A percentile compares a stretch with the other conserved stretches of the same genome.
These are phyloP conservation scores for Sambucus nigra DNA, from an alignment of 129 eudicot species.

Conservation along the genomic window DNA sequence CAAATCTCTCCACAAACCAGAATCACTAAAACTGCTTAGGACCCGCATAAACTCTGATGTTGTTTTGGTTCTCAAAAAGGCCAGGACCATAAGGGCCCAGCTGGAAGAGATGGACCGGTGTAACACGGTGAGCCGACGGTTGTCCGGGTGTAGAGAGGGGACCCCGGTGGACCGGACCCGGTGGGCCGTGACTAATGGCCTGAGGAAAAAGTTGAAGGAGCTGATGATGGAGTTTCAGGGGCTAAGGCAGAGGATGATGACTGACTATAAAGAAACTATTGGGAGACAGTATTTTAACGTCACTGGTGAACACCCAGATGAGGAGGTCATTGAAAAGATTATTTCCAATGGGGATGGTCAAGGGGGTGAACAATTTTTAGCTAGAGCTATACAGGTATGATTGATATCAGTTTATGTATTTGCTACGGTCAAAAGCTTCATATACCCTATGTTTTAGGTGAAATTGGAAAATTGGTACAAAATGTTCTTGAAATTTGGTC, in stretches of 20 bases:
- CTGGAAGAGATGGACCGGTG: conserved; percentile 78
- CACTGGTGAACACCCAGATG: conserved; percentile 69
- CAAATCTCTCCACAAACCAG: conserved; percentile 65
- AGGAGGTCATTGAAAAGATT: conserved; percentile 76
- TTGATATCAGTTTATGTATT: too few species aligned
- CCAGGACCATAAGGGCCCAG: conserved; percentile 38
- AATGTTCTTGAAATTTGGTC: too few species aligned
- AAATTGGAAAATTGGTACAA: too few species aligned
- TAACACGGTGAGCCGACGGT: conserved; percentile 46
- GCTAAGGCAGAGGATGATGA: conserved; percentile 79
- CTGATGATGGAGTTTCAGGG: conserved; percentile 90
- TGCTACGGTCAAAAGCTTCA: too few species aligned
- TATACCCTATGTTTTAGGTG: too few species aligned
- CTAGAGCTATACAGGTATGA: conserved; percentile 86
- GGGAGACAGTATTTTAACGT: conserved; percentile 80
- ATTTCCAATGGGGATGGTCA: conserved; percentile 45
- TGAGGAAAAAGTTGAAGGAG: conserved; percentile 84
- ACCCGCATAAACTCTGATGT: conserved; percentile 49
- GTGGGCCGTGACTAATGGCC: conserved; percentile 74
- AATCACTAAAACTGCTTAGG: conserved; percentile 43
- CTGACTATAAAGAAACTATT: conserved; percentile 73
- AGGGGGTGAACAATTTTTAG: conserved; percentile 65
- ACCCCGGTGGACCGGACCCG: conserved; percentile 71
- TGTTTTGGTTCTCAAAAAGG: conserved; percentile 47
- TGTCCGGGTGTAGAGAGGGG: conserved; percentile 69